phyloP scores from a whole-genome alignment of 176 grass and related monocot species.

The Cenchrus americanus region DNA sequence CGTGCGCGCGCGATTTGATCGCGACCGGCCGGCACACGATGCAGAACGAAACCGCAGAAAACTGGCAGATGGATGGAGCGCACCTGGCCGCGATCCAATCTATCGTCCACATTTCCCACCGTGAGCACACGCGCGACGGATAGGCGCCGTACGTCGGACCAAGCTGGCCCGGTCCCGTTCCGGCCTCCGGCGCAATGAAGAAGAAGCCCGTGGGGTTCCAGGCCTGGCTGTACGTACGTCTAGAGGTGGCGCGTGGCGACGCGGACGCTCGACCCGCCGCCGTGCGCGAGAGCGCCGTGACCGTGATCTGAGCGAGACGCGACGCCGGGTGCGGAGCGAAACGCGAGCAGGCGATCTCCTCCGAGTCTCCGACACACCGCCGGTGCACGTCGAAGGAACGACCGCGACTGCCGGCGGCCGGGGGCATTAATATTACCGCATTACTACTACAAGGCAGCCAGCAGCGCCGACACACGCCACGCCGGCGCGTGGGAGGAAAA shows the following conservation, averaged over 20 bases:
- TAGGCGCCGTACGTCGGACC: no score
- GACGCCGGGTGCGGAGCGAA: background rate
- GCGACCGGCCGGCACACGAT: background rate
- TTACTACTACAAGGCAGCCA: no score
- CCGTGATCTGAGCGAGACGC: no score
- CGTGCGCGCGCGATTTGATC: conserved; percentile 21
- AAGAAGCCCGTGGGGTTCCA: background rate
- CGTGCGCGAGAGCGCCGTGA: background rate
- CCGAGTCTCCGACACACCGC: no score
- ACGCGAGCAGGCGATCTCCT: background rate
- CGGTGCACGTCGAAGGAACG: background rate
- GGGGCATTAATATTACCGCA: no score
- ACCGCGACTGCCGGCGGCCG: background rate
- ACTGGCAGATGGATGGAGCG: no score
- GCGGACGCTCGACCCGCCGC: background rate
- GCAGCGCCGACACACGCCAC: conserved; percentile 20
- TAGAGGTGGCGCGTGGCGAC: background rate
- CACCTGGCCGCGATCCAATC: background rate
- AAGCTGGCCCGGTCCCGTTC: no score
- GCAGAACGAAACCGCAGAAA: no score
- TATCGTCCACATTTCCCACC: no score
- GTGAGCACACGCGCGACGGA: no score
- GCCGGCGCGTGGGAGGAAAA: conserved; percentile 25
- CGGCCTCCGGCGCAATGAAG: background rate
- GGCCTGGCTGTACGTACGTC: background rate